phyloP scores from a whole-genome alignment of 371 early-diverging fungal genomes.

The Apophysomyces ossiformis region DNA sequence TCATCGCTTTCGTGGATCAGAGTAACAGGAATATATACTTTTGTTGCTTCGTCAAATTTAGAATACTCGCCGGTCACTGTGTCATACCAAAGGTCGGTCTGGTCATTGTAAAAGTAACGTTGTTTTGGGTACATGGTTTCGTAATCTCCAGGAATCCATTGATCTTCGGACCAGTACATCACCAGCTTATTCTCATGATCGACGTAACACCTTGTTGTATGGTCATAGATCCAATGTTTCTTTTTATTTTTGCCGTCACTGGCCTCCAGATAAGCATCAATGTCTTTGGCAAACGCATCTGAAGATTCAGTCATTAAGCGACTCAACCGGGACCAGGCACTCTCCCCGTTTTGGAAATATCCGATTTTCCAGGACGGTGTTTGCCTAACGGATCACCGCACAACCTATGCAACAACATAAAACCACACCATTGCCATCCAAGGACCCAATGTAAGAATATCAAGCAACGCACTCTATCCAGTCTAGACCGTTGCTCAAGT shows the following conservation, averaged over 20 bases:
- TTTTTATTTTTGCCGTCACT: not conserved
- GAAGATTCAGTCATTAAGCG: slow-evolving; percentile 11
- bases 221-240: not conserved
- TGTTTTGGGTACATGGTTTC: not conserved
- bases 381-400: too few species aligned
- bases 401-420: too few species aligned
- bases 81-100: slow-evolving; percentile 41
- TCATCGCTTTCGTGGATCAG: slow-evolving; percentile 18
- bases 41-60: slow-evolving; percentile 27
- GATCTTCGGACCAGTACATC: slow-evolving; percentile 20
- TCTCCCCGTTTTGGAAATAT: not conserved
- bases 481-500: too few species aligned
- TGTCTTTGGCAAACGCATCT: slow-evolving; percentile 9
- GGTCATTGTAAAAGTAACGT: slow-evolving; percentile 36
- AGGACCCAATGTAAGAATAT: too few species aligned
- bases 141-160: slow-evolving; percentile 31
- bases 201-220: not conserved
- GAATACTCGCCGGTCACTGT: slow-evolving; percentile 31
- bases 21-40: slow-evolving; percentile 26
- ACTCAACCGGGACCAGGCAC: not conserved
- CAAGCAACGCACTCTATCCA: too few species aligned
- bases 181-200: slow-evolving; percentile 19
- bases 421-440: too few species aligned
- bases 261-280: slow-evolving; percentile 4
- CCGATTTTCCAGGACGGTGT: not conserved